Conservation (phyloP, 2,329 filamentous ascomycete species). For the Penicillium sp. region DNA sequence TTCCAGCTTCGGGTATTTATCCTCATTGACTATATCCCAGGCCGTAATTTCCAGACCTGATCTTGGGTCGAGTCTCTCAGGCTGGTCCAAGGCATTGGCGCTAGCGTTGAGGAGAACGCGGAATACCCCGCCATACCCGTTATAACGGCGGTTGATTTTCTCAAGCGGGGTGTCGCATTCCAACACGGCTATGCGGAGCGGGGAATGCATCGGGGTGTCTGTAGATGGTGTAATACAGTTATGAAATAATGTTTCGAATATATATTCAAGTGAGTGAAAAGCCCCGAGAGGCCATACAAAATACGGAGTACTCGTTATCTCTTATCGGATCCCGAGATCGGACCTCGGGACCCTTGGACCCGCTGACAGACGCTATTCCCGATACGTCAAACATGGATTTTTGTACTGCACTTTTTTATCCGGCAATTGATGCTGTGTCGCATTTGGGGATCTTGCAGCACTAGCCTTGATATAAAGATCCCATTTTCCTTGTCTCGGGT, state of each 20-base stretch:
- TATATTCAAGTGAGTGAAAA: too few relatives aligned
- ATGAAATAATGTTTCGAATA: neutral
- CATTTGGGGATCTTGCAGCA: neutral
- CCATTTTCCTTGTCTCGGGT: neutral
- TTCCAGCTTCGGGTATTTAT: constrained; percentile 69
- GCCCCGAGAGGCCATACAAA: neutral
- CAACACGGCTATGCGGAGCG: constrained; percentile 77
- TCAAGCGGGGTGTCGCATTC: constrained; percentile 79
- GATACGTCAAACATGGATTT: neutral
- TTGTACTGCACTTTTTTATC: neutral
- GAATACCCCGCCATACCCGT: constrained; percentile 71
- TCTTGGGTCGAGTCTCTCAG: constrained; percentile 34
- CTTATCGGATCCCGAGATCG: neutral
- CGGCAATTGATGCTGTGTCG: neutral
- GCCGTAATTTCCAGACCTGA: constrained; percentile 57
- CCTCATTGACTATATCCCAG: constrained; percentile 68
- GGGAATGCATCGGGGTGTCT: constrained; percentile 34
- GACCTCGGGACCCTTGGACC: neutral
- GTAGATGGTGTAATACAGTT: neutral
- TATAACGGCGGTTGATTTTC: constrained; percentile 62
- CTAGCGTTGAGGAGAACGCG: constrained; percentile 57
- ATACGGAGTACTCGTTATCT: neutral
- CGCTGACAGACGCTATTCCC: neutral
- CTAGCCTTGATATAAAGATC: neutral
- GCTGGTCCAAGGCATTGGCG: constrained; percentile 46